These are phyloP conservation scores for Aspergillus heteromorphus DNA, from an alignment of 495 filamentous ascomycete genomes.

Conservation along the genomic window DNA sequence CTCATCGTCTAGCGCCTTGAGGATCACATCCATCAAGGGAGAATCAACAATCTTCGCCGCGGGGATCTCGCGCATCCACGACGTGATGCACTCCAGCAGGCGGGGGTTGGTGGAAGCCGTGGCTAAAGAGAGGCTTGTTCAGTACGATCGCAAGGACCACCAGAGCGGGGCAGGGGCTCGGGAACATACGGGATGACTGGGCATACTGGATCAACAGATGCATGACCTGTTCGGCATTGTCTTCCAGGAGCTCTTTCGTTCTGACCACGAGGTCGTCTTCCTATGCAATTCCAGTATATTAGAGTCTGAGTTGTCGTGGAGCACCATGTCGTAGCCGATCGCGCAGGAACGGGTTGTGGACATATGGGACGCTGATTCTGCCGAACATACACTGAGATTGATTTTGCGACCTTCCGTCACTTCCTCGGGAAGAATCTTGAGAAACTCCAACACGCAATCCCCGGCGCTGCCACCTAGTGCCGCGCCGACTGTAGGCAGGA, in stretches of 20 bases:
- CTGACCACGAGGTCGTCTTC: slow-evolving; percentile 84
- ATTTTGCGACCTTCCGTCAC: slow-evolving; percentile 99
- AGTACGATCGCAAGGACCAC: neutral
- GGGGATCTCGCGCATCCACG: slow-evolving; percentile 90
- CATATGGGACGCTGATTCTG: slow-evolving; percentile 30
- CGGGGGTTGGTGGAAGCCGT: slow-evolving; percentile 80
- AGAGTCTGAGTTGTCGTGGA: slow-evolving; percentile 35
- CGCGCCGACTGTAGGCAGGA: slow-evolving; percentile 71
- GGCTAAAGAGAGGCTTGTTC: slow-evolving; percentile 22
- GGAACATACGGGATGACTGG: slow-evolving; percentile 74
- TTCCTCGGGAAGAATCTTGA: slow-evolving; percentile 95
- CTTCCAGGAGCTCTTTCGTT: slow-evolving; percentile 80
- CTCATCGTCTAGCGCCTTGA: slow-evolving; percentile 69
- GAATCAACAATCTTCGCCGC: slow-evolving; percentile 78
- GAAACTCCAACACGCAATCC: slow-evolving; percentile 87
- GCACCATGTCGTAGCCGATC: slow-evolving; percentile 14
- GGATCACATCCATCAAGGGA: slow-evolving; percentile 72
- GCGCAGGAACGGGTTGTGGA: slow-evolving; percentile 10
- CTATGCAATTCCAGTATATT: slow-evolving; percentile 51
- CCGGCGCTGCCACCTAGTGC: slow-evolving; percentile 71
- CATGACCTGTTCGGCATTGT: slow-evolving; percentile 85
- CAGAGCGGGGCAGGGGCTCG: neutral
- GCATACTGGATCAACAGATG: slow-evolving; percentile 80
- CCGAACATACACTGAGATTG: slow-evolving; percentile 89
- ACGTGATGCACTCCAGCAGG: slow-evolving; percentile 89